Evolutionary conservation across 1,139 yeast species (phyloP), one percentile per base, ranked within the genome.

Genomic region (Taphrina pruni): DNA sequence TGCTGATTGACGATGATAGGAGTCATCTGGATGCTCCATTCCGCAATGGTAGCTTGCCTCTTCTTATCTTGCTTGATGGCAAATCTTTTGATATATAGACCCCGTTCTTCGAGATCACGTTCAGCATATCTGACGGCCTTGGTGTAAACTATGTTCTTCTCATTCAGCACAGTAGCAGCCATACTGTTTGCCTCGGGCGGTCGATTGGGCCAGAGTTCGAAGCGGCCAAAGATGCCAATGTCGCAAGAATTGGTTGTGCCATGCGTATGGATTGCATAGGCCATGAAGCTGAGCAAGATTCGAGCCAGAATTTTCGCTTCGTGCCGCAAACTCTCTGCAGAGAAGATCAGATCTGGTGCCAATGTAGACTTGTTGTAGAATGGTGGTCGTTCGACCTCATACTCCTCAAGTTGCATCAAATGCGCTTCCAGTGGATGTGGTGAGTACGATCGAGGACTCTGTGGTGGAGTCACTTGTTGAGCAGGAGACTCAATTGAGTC

Each of bases 341-440:
- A 58, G 35, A 58, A 58, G 7, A 45, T 58, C 54, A 58, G 62
- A 45, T 58, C 62, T 32, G 62, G 62, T 14, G 62, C 62, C 46
- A 58, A 17, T 2, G 62, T 46, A 7, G 62, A 58, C 17, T 46
- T 43, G 26, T 43, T 58, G 54, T 58, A 58, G 54, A 58, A 58
- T 8, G 62, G 62, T 21, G 62, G 62, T 14, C 62, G 38, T 26
- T 58, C 62, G 12, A 21, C 43, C 43, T 58, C 62, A 45, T 58
- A 58, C 39, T 43, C 52, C 62, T 58, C 62, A 14, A 58, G 32
- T 41, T 58, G 62, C 26, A 20, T 38, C 38, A 58, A 12, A 17
- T 58, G 62, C 14, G 62, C 62, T 32, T 58, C 62, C n/a, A 58
- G 54, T 4, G 62, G 62, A 32, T 58, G 62, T 5, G 62, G 62